Evolutionary conservation across 768 basidiomycete species (phyloP).

Genomic region (Trametes cinnabarina): DNA sequence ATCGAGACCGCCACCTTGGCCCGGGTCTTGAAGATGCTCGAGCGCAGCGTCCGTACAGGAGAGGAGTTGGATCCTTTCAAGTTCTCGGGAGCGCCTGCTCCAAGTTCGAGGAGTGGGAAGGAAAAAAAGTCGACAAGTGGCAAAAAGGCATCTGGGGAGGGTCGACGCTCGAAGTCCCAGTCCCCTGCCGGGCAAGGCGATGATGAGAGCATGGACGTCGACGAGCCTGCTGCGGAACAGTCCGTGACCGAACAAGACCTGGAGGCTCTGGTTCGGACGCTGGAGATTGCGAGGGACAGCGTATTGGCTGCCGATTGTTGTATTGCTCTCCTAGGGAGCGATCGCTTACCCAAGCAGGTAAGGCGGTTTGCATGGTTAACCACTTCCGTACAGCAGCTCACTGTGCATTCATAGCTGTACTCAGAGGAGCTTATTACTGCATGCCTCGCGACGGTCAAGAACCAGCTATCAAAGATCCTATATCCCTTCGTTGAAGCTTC

Average conservation of each 20-base stretch:
- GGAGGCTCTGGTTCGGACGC: slow-evolving; percentile 45
- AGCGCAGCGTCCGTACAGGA: slow-evolving; percentile 72
- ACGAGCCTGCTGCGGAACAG: slow-evolving; percentile 16
- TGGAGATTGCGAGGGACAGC: slow-evolving; percentile 69
- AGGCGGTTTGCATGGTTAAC: background rate
- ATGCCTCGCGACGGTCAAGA: slow-evolving; percentile 76
- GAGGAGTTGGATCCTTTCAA: slow-evolving; percentile 76
- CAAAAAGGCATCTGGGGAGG: slow-evolving; percentile 33
- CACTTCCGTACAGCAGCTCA: background rate
- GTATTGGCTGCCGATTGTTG: slow-evolving; percentile 83
- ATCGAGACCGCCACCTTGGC: slow-evolving; percentile 62
- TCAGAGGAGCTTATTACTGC: slow-evolving; percentile 89
- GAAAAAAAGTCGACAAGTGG: slow-evolving; percentile 39
- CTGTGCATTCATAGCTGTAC: slow-evolving; percentile 57
- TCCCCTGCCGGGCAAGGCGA: slow-evolving; percentile 40
- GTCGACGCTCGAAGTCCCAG: slow-evolving; percentile 43
- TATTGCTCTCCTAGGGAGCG: slow-evolving; percentile 72
- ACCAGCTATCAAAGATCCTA: slow-evolving; percentile 72
- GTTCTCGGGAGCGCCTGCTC: slow-evolving; percentile 17
- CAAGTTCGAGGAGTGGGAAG: slow-evolving; percentile 22
- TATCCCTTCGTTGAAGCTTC: slow-evolving; percentile 83
- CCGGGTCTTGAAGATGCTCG: slow-evolving; percentile 72
- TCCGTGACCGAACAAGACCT: slow-evolving; percentile 44
- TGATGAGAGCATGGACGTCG: slow-evolving; percentile 26
- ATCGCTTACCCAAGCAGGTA: slow-evolving; percentile 87